These are phyloP conservation scores for Ophiostoma fasciatum DNA, from an alignment of 2,329 filamentous ascomycete genomes.

Conservation along the genomic window DNA sequence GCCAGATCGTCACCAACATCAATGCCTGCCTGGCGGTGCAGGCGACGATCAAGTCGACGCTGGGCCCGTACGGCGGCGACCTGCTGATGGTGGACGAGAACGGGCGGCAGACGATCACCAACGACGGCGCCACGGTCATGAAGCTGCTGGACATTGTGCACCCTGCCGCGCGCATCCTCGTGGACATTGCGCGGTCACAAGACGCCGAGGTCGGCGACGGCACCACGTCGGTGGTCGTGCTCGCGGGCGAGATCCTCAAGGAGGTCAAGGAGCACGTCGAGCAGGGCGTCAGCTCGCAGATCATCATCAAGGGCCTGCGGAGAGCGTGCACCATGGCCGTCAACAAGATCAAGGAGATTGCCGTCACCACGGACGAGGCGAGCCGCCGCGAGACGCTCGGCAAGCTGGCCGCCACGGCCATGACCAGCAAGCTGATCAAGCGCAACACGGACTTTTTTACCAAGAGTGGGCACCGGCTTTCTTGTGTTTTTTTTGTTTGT, in stretches of 20 bases:
- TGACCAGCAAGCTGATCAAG: conserved; percentile 99
- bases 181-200: conserved; percentile 96
- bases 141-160: conserved; percentile 99
- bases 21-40: conserved; percentile 96
- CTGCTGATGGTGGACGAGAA: conserved; percentile 91
- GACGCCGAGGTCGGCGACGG: conserved; percentile 98
- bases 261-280: conserved; percentile 94
- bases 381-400: conserved; percentile 76
- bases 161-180: conserved; percentile 90
- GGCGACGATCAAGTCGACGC: conserved; percentile 84
- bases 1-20: conserved; percentile 95
- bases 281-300: conserved; percentile 91
- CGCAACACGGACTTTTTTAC: conserved; percentile 95
- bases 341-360: conserved; percentile 98
- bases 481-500: conserved; percentile 3
- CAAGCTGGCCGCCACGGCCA: conserved; percentile 87
- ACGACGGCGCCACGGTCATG: conserved; percentile 98
- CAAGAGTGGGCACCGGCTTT: conserved; percentile 50
- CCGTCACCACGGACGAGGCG: conserved; percentile 66
- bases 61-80: conserved; percentile 94
- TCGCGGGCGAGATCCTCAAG: conserved; percentile 95
- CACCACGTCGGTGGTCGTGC: conserved; percentile 90
- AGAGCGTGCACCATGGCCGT: conserved; percentile 80
- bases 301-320: conserved; percentile 90
- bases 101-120: conserved; percentile 93